Base-by-base conservation (phyloP, 208 protist species). In the Trypanosoma scelopori region DNA sequence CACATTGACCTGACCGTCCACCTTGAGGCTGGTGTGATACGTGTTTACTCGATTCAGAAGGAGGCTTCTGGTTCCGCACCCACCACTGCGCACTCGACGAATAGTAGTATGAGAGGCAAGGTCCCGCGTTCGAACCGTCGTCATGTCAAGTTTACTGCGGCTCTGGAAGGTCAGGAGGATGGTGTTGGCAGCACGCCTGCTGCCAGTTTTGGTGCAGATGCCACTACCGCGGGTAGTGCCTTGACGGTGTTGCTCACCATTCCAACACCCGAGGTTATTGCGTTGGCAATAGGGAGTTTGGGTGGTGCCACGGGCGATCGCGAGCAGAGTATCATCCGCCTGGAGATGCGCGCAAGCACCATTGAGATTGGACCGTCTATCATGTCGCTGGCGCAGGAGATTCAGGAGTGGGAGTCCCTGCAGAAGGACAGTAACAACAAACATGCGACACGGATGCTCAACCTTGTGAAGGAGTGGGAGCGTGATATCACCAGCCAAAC, bases 341-440 rank as follows among this genome's bases (percentile, higher is more conserved):
- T 79, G 23, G 91, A 93, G 71, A 72, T 96, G 28, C 68, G 78
- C 15, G 81, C 78, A 0, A 81, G 76, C 15, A 70, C 75, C n/a
- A 85, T 96, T 23, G 82, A 85, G 58, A 53, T 96, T 55, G 80
- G 71, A 18, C 91, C 91, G 0, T 83, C 84, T 39, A 80, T 93
- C 52, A 71, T 77, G n/a, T 69, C 63, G 13, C 53, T 96, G 15
- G 80, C 83, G 16, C 74, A 78, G 22, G 91, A 94, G 49, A 85
- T 92, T 62, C 79, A 92, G 64, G 68, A 81, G 42, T 83, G 76
- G 42, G 80, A 65, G 16, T 45, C 37, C 0, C 35, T 72, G 23
- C 62, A 85, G 50, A 35, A 71, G 15, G 55, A 78, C 23, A 53
- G 61, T 41, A 75, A 39, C 41, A 66, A 39, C 28, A 61, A 75